A percentile compares a stretch with the other conserved stretches of the same genome.
phyloP scores from a whole-genome alignment of 2,329 filamentous ascomycete genomes.

The Pyrenophora tritici-repentis region DNA sequence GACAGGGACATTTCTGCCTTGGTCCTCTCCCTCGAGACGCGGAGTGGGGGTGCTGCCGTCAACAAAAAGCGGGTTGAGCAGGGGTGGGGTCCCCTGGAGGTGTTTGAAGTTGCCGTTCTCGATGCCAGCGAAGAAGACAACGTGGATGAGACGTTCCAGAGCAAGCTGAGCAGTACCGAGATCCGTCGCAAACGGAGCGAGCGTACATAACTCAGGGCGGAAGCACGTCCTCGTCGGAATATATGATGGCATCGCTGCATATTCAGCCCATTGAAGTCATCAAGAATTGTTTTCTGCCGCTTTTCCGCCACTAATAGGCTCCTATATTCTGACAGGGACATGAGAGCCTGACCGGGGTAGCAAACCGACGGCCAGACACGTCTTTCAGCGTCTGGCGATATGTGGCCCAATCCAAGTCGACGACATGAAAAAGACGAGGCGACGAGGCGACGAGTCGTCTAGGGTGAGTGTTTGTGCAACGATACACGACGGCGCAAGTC shows the following conservation, averaged over 20 bases:
- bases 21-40: slow-evolving; percentile 86
- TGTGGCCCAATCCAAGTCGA: slow-evolving; percentile 10
- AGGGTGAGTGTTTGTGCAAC: slow-evolving; percentile 34
- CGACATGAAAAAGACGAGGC: slow-evolving; percentile 13
- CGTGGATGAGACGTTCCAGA: slow-evolving; percentile 67
- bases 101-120: slow-evolving; percentile 89
- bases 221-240: no score
- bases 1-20: slow-evolving; percentile 78
- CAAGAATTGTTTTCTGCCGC: no score
- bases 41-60: slow-evolving; percentile 79
- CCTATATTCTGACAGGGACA: no score
- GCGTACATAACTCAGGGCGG: slow-evolving; percentile 26
- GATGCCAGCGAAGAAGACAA: slow-evolving; percentile 64
- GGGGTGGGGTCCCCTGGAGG: slow-evolving; percentile 75
- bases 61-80: slow-evolving; percentile 79
- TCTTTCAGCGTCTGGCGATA: slow-evolving; percentile 17
- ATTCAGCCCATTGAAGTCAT: no score
- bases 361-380: slow-evolving; percentile 8
- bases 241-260: no score
- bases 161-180: slow-evolving; percentile 90
- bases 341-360: background rate
- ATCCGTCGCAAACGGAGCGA: slow-evolving; percentile 61
- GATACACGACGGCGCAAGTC: slow-evolving; percentile 23
- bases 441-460: slow-evolving; percentile 20
- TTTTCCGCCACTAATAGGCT: no score